Percentiles rank a stretch among this genome's conserved stretches.
phyloP scores from a whole-genome alignment of 202 grass and related monocot genomes.

The Panicum virgatum region DNA sequence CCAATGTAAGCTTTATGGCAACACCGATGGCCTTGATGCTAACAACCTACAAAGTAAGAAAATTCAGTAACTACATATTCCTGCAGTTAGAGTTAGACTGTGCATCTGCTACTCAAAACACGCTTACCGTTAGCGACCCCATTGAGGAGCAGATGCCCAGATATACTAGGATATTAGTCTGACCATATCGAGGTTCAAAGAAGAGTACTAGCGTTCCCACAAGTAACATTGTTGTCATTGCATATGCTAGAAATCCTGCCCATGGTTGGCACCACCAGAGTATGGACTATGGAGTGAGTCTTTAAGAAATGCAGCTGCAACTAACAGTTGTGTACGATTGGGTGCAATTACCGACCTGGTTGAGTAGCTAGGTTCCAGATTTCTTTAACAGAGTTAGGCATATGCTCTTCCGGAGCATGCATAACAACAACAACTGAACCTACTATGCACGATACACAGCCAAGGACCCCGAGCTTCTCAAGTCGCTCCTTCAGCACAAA shows the following conservation, averaged over 20 bases:
- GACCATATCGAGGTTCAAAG: constrained; percentile 86
- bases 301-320: constrained; percentile 4
- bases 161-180: constrained; percentile 93
- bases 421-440: constrained; percentile 92
- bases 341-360: constrained; percentile 49
- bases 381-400: constrained; percentile 77
- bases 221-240: constrained; percentile 48
- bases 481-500: constrained; percentile 87
- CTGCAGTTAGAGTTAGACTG: constrained; percentile 12
- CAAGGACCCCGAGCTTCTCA: constrained; percentile 77
- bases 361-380: constrained; percentile 91
- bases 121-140: constrained; percentile 89
- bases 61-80: background rate
- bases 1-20: constrained; percentile 90
- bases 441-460: constrained; percentile 88
- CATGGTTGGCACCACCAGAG: constrained; percentile 15
- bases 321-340: background rate
- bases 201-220: constrained; percentile 61
- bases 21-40: constrained; percentile 97
- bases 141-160: constrained; percentile 92
- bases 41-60: constrained; percentile 62
- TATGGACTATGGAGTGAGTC: constrained; percentile 31
- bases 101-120: constrained; percentile 7
- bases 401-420: constrained; percentile 82
- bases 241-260: constrained; percentile 84